Conservation (phyloP, 2,329 filamentous ascomycete genomes). For the Aspergillus terreus region DNA sequence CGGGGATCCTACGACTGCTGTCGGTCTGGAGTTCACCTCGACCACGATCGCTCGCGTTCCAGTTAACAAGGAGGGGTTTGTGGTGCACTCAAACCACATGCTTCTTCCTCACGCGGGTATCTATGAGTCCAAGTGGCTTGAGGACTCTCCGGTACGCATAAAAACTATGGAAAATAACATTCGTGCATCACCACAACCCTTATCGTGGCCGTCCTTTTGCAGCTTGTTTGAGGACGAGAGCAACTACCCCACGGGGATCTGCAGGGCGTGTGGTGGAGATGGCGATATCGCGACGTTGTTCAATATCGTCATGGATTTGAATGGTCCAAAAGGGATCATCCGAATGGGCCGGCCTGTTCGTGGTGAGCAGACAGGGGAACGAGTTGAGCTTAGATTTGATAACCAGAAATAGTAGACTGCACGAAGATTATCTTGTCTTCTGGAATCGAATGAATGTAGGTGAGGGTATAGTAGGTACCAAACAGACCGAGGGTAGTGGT, state of each 20-base stretch:
- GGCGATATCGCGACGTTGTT: not conserved
- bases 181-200: not conserved
- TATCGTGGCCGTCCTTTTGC: not conserved
- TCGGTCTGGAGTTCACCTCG: constrained; percentile 47
- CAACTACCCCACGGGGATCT: constrained; percentile 3
- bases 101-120: constrained; percentile 3
- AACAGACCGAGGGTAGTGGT: too few species aligned
- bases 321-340: not conserved
- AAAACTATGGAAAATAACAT: constrained; percentile 5
- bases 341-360: not conserved
- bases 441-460: too few species aligned
- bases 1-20: constrained; percentile 42
- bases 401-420: too few species aligned
- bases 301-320: not conserved
- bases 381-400: not conserved
- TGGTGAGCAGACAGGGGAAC: not conserved
- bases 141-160: constrained; percentile 6
- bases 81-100: constrained; percentile 9
- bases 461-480: too few species aligned
- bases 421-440: too few species aligned
- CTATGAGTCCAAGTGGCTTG: constrained; percentile 3
- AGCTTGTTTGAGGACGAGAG: constrained; percentile 5
- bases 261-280: not conserved
- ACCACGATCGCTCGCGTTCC: constrained; percentile 2
- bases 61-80: not conserved